Evolutionary conservation across 1,139 yeast species (phyloP), one percentile per base, ranked within the genome.

Genomic region (Suhomyces wounanorum): DNA sequence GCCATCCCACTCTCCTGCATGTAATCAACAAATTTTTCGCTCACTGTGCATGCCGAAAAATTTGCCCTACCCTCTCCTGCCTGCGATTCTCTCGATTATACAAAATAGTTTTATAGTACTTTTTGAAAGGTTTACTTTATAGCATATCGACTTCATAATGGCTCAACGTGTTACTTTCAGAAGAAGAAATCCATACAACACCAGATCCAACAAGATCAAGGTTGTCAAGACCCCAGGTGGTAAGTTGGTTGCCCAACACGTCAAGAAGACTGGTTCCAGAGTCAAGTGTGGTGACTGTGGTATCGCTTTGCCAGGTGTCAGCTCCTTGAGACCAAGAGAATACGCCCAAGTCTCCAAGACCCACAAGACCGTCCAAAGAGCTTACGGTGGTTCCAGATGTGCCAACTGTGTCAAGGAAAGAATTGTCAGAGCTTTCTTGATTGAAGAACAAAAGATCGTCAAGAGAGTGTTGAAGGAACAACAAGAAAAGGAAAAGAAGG

Each of bases 211-310:
- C 96, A 89, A 87, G 85, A 92, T 92, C 84, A 91, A 89, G 94
- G 95, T 92, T 80, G 96, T 92, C 71, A 94, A 91, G 89, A 94
- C 99, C 81, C 98, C 99, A 79, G 99, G 99, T 84, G 97, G 97
- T 75, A 87, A 86, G 79, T 86, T 94, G 78, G 87, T 91, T 75
- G 96, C 96, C 78, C 97, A 90, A 79, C 98, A 94, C 83, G 82
- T 89, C 77, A 91, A 91, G 88, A 94, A 94, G 87, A 75, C 75
- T 69, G 97, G 96, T 72, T 78, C 96, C 73, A 87, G 95, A 81
- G 96, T 95, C 79, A 92, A 91, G 83, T 94, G 99, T 83, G 98
- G 97, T 85, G 98, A 91, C 86, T 89, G 96, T 80, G 97, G 97
- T 78, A 72, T 73, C 64, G 86, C 91, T 70, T 86, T 94, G 69